Base-by-base conservation (phyloP, 768 basidiomycete genomes). In the Auricularia sp. region DNA sequence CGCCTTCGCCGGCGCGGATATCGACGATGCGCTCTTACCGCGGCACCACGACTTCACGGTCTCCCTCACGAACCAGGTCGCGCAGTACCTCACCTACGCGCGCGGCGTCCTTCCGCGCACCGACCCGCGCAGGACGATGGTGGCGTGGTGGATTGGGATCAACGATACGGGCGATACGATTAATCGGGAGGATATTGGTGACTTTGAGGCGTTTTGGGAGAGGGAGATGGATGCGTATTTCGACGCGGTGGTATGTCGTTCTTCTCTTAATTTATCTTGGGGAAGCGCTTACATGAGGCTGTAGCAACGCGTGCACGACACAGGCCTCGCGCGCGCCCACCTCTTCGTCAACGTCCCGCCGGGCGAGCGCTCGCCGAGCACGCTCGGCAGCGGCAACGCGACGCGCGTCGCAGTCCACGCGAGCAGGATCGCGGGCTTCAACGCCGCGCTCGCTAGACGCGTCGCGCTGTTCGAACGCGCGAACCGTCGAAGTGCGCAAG, bases 311-410 rank as follows among this genome's bases (percentile, higher is more conserved):
- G 79, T 78, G 0, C 75, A 76, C 65, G 66, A 76, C 47, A 72
- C 74, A 58, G 80, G 80, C 54, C 76, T 83, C 16, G 71, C 69
- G 24, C 70, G 69, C 37, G 76, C 79, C 4, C 81, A 84, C 67
- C 74, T 85, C 33, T 83, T 85, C 72, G 72, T 84, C 71, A 84
- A 82, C 66, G 82, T 83, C n/a, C 82, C 83, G 37, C 81, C 83
- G 24, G 80, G 78, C 67, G 78, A 83, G 64, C 79, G 83, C 34
- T 71, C 76, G n/a, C 83, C 83, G 13, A 72, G 68, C 14, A 70
- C 70, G 39, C 54, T 80, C 36, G 39, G 39, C 7, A 42, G 29
- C 29, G 73, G 73, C 64, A 73, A 75, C 61, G 39, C 79, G 2
- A 74, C 77, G 8, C 75, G 74, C 61, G 74, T 75, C 13, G 73